Evolutionary conservation across 768 basidiomycete genomes (phyloP).

Genomic region (Lactarius hengduanensis): DNA sequence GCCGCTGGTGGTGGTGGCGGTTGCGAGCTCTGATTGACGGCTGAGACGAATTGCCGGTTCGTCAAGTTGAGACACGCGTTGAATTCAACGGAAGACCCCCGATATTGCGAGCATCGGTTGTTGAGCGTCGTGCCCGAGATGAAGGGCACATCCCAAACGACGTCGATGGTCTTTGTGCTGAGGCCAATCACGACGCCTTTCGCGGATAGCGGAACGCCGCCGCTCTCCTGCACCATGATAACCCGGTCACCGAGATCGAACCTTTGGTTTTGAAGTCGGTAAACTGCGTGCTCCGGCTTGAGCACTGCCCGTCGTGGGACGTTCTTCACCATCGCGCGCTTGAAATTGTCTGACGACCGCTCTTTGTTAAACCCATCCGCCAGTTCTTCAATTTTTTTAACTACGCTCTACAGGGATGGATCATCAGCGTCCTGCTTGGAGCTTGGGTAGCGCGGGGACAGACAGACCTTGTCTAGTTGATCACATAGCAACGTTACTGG

Average conservation of each 20-base stretch:
- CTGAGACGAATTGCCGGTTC: conserved; percentile 78
- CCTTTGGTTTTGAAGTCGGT: conserved; percentile 83
- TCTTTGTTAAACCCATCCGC: conserved; percentile 65
- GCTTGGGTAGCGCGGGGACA: not conserved
- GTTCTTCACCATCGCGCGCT: conserved; percentile 89
- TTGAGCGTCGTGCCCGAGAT: conserved; percentile 88
- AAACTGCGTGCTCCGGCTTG: conserved; percentile 87
- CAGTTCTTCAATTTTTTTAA: conserved; percentile 72
- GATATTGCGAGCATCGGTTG: conserved; percentile 90
- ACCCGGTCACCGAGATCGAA: conserved; percentile 92
- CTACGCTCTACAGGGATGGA: conserved; percentile 56
- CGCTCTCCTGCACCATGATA: conserved; percentile 94
- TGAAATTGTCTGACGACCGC: conserved; percentile 64
- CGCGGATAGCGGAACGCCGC: conserved; percentile 83
- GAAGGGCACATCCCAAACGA: conserved; percentile 95
- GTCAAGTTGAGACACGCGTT: conserved; percentile 88
- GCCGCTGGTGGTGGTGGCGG: conserved; percentile 36
- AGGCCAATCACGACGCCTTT: conserved; percentile 95
- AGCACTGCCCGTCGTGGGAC: conserved; percentile 92
- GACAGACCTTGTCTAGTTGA: conserved; percentile 85
- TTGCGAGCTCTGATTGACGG: conserved; percentile 60
- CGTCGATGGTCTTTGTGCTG: conserved; percentile 84
- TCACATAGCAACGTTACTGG: conserved; percentile 91
- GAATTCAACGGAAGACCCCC: conserved; percentile 86
- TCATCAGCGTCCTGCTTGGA: conserved; percentile 9